Conservation (phyloP, 2,329 filamentous ascomycete genomes). For the Purpureocillium takamizusanense region DNA sequence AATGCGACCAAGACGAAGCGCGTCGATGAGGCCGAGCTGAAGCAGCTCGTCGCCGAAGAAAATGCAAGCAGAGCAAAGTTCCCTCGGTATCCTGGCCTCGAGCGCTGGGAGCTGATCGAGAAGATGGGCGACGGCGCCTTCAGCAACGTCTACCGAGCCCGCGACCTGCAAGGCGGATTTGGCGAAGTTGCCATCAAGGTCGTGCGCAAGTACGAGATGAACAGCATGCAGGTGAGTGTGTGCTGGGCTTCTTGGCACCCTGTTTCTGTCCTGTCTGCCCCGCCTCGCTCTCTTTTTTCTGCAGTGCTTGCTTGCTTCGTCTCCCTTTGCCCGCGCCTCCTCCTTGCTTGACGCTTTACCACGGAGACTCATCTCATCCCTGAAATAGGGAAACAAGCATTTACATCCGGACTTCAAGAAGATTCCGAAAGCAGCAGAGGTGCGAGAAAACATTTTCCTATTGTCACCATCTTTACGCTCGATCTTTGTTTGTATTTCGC, state of each 20-base stretch:
- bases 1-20: constrained; percentile 19
- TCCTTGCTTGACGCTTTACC: constrained; percentile 32
- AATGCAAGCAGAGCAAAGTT: constrained; percentile 78
- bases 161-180: constrained; percentile 60
- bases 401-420: constrained; percentile 96
- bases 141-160: constrained; percentile 93
- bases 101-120: constrained; percentile 72
- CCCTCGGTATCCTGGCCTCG: constrained; percentile 45
- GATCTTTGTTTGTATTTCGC: constrained; percentile 14
- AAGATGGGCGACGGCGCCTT: constrained; percentile 99
- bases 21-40: constrained; percentile 60
- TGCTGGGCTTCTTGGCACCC: constrained; percentile 12
- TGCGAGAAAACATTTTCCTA: constrained; percentile 50
- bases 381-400: constrained; percentile 73
- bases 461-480: constrained; percentile 19
- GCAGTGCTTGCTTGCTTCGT: constrained; percentile 8
- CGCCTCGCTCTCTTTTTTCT: constrained; percentile 4
- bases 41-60: constrained; percentile 85
- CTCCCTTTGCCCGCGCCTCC: constrained; percentile 4
- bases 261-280: constrained; percentile 9
- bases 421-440: constrained; percentile 92
- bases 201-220: constrained; percentile 98
- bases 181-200: constrained; percentile 95
- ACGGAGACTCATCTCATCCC: constrained; percentile 24
- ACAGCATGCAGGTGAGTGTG: constrained; percentile 86